Conservation (phyloP, 1,284 basidiomycete species). For the Marasmius fiardii region DNA sequence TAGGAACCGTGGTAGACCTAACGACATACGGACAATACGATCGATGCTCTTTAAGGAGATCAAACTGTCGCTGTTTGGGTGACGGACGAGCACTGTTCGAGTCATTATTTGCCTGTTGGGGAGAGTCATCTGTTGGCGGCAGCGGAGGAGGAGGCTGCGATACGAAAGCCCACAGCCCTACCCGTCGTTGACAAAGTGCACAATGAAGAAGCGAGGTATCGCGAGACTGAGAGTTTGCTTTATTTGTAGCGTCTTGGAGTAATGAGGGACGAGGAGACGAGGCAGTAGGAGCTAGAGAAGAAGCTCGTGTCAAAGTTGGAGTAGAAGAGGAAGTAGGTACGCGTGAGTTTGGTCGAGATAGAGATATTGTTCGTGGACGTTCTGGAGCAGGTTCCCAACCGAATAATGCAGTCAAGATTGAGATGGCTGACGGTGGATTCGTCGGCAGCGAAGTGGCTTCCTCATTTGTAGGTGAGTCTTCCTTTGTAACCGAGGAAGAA, state of each 20-base stretch:
- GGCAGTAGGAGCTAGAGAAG: slow-evolving; percentile 36
- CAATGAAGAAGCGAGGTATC: slow-evolving; percentile 61
- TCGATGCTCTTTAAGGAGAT: slow-evolving; percentile 74
- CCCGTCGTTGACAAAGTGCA: slow-evolving; percentile 65
- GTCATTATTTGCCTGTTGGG: slow-evolving; percentile 5
- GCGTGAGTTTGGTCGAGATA: slow-evolving; percentile 38
- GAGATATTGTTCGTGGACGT: slow-evolving; percentile 32
- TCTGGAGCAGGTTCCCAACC: slow-evolving; percentile 63
- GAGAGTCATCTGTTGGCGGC: too few species aligned
- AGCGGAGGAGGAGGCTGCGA: slow-evolving; percentile 21
- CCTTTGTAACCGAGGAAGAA: slow-evolving; percentile 10
- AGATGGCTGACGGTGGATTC: slow-evolving; percentile 45
- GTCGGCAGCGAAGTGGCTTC: slow-evolving; percentile 14
- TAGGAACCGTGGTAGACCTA: slow-evolving; percentile 60
- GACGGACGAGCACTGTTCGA: slow-evolving; percentile 16
- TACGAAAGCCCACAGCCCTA: slow-evolving; percentile 74
- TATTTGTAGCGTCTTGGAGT: slow-evolving; percentile 16
- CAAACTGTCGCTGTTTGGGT: slow-evolving; percentile 51
- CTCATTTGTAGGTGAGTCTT: slow-evolving; percentile 10
- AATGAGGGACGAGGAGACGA: slow-evolving; percentile 16
- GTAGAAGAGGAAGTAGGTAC: slow-evolving; percentile 33
- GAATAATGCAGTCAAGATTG: slow-evolving; percentile 63
- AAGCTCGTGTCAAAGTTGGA: slow-evolving; percentile 41
- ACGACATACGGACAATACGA: slow-evolving; percentile 80
- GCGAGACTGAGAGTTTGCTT: slow-evolving; percentile 28